Base-by-base conservation (phyloP, 768 basidiomycete species). In the Tulasnella sp. region DNA sequence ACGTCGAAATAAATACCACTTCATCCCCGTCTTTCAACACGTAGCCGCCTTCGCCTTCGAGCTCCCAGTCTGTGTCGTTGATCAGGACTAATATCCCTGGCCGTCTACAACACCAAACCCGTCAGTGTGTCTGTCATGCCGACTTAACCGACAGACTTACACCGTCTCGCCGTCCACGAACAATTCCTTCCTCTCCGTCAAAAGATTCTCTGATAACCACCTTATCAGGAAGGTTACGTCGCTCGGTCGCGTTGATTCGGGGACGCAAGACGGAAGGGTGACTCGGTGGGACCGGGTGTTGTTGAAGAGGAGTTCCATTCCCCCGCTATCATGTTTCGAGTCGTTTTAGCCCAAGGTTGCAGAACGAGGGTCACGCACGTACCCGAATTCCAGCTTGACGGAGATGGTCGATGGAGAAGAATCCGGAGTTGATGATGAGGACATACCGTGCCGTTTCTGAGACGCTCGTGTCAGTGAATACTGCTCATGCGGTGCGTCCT, bases 51-150 rank as follows among this genome's bases (percentile, higher is more conserved):
- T 97, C 94, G 32, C 90, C 91, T 67, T 97, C 94, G 5, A 98
- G 74, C 69, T 98, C 93, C 94, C 94, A 97, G 64, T 98, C 94
- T 1, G 88, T 88, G 64, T 94, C 88, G 65, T 98, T 98, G 53
- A 99, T 80, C n/a, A 99, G 74, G 3, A 98, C 94, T 2, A 99
- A 74, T 35, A 99, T 96, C 0, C 96, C 96, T 0, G 96, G 96
- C 7, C 96, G 91, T 36, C 96, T 94, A 65, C 15, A 9, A 25
- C 27, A 6, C 35, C 31, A 32, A 17, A 37, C 9, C 8, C 19
- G 41, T 4, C 6, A 12, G 40, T n/a, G 4, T 7, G 12, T n/a
- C 1, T 9, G 32, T 15, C n/a, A 46, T 14, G 23, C 5, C 14
- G 32, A n/a, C 32, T 46, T 27, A 9, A 54, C 29, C 17, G 19